Evolutionary conservation across 805 yeast genomes (phyloP).

Genomic region (Nakazawaea wyomingensis): DNA sequence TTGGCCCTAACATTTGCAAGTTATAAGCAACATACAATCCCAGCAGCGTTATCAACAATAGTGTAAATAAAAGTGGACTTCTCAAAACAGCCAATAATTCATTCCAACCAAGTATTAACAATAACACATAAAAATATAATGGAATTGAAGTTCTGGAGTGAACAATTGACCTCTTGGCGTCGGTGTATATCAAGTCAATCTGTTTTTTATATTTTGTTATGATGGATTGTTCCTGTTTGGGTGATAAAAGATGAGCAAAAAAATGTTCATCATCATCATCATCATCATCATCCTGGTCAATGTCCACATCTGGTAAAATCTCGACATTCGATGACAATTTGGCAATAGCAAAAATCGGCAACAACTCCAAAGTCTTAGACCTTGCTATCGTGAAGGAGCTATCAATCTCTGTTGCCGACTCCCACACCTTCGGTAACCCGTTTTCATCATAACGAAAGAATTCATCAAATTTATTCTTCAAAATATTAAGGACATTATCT

Average conservation of each 20-base stretch:
- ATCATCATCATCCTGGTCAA: conserved; percentile 32
- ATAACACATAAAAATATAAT: conserved; percentile 65
- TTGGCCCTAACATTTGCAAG: conserved; percentile 74
- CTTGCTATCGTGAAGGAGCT: conserved; percentile 55
- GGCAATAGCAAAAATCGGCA: conserved; percentile 60
- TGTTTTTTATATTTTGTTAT: conserved; percentile 61
- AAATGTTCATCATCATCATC: conserved; percentile 36
- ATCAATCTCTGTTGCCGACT: conserved; percentile 68
- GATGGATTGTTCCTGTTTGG: conserved; percentile 52
- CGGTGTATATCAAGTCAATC: conserved; percentile 74
- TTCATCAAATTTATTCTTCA: conserved; percentile 80
- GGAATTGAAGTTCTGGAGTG: conserved; percentile 80
- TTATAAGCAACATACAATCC: conserved; percentile 63
- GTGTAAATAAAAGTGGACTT: conserved; percentile 75
- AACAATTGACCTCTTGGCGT: conserved; percentile 82
- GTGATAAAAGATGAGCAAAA: conserved; percentile 55
- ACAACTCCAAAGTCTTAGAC: conserved; percentile 44
- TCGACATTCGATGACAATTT: conserved; percentile 45
- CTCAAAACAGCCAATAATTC: conserved; percentile 85
- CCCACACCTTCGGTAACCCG: conserved; percentile 81
- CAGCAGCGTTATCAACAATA: conserved; percentile 53
- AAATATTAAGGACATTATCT: conserved; percentile 57
- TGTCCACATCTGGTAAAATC: conserved; percentile 53
- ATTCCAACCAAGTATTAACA: conserved; percentile 88
- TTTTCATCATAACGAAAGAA: conserved; percentile 76